Percentiles rank a stretch among this genome's conserved stretches.
phyloP scores from a whole-genome alignment of 257 asterid species.

The Lycium ferocissimum region DNA sequence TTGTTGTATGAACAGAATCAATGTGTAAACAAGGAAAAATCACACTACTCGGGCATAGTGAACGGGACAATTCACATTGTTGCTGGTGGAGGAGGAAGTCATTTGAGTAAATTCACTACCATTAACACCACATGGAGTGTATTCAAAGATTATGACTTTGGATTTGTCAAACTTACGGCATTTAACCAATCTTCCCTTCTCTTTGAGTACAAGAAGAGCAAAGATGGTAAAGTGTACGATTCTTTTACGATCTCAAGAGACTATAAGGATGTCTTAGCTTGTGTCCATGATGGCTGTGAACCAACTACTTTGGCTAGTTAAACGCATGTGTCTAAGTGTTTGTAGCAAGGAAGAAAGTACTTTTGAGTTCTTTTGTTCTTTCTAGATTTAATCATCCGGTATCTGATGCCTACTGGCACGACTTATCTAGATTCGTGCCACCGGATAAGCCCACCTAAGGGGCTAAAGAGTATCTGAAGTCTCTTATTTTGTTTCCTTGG shows the following conservation, averaged over 20 bases:
- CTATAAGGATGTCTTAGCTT: slow-evolving; percentile 85
- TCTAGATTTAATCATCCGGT: not conserved
- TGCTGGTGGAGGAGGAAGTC: slow-evolving; percentile 95
- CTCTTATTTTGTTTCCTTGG: not conserved
- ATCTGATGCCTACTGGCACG: not conserved
- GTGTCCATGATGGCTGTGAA: slow-evolving; percentile 74
- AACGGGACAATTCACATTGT: slow-evolving; percentile 93
- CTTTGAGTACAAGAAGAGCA: slow-evolving; percentile 89
- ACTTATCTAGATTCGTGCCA: not conserved
- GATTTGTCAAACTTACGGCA: slow-evolving; percentile 83
- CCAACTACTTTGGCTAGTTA: slow-evolving; percentile 13
- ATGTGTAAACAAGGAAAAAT: slow-evolving; percentile 58
- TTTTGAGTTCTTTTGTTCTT: not conserved
- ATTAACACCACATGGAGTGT: slow-evolving; percentile 82
- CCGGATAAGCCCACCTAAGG: no score
- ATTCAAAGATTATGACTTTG: slow-evolving; percentile 71
- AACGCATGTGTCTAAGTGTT: not conserved
- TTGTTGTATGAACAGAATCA: slow-evolving; percentile 47
- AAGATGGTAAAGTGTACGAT: slow-evolving; percentile 80
- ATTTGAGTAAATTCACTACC: slow-evolving; percentile 66
- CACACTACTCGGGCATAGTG: slow-evolving; percentile 65
- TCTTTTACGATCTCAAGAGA: slow-evolving; percentile 81
- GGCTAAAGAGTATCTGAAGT: no score
- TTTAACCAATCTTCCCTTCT: slow-evolving; percentile 78
- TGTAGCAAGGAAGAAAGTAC: no score